Conservation (phyloP, 371 early-diverging fungal species). For the Amoeboaphelidium protococcarum region DNA sequence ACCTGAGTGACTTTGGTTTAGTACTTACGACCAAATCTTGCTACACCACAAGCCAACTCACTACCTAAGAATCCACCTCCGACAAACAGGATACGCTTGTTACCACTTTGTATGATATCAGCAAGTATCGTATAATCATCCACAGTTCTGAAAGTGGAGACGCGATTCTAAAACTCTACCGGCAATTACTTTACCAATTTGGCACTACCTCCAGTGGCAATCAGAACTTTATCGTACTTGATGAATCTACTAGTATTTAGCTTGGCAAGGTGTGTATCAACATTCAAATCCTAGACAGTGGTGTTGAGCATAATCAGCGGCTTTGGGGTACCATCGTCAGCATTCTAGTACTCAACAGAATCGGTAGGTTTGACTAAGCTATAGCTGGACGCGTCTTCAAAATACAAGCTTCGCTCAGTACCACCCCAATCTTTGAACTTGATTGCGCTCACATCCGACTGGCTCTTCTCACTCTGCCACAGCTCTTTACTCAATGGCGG, state of each 20-base stretch:
- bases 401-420: constrained; percentile 22
- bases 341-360: constrained; percentile 6
- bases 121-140: constrained; percentile 27
- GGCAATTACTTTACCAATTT: constrained; percentile 7
- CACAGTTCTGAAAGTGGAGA: constrained; percentile 32
- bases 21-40: constrained; percentile 21
- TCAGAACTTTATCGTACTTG: constrained; percentile 33
- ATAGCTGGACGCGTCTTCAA: neutral
- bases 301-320: constrained; percentile 13
- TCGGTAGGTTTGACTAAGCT: neutral
- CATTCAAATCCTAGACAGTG: constrained; percentile 22
- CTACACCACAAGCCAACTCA: constrained; percentile 36
- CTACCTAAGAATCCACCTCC: constrained; percentile 53
- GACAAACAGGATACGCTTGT: constrained; percentile 30
- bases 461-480: constrained; percentile 39
- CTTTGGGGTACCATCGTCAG: neutral
- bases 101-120: constrained; percentile 12
- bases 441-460: constrained; percentile 20
- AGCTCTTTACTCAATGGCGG: constrained; percentile 40
- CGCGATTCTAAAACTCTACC: constrained; percentile 10
- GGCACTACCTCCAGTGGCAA: constrained; percentile 45
- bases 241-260: constrained; percentile 25
- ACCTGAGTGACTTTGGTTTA: constrained; percentile 31
- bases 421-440: constrained; percentile 43
- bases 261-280: constrained; percentile 28